These are phyloP conservation scores for Ophioceras dolichostomum DNA, from an alignment of 2,329 filamentous ascomycete genomes.

Conservation along the genomic window DNA sequence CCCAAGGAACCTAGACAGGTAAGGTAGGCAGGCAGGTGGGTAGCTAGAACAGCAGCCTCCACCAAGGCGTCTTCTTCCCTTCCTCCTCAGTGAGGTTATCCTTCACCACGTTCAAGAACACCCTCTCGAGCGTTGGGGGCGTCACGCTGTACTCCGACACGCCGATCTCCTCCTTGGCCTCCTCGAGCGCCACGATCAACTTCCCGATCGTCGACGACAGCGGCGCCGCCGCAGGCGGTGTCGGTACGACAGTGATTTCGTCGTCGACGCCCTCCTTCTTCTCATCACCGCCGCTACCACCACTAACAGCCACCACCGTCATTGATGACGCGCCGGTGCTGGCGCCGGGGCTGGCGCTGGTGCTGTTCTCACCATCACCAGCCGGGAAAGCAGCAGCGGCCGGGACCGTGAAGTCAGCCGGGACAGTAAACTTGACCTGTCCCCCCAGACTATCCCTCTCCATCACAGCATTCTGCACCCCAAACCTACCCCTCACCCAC, in stretches of 20 bases:
- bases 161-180: constrained; percentile 52
- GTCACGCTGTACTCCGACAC: constrained; percentile 80
- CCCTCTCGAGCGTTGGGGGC: constrained; percentile 79
- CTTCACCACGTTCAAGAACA: constrained; percentile 76
- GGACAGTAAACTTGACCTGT: constrained; percentile 74
- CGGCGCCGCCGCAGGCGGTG: neutral
- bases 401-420: constrained; percentile 27
- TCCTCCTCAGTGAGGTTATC: constrained; percentile 71
- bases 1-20: too few relatives aligned
- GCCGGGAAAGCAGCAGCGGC: too few relatives aligned
- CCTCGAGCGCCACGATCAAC: constrained; percentile 63
- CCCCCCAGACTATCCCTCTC: constrained; percentile 72
- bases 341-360: neutral
- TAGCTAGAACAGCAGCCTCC: neutral
- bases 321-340: neutral
- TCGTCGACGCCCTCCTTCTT: neutral
- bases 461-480: constrained; percentile 41
- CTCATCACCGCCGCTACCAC: neutral
- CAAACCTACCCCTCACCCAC: constrained; percentile 54
- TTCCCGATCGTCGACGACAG: constrained; percentile 44
- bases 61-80: constrained; percentile 26
- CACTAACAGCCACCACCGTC: neutral
- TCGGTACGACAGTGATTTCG: neutral
- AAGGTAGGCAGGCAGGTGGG: too few relatives aligned
- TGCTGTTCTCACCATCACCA: neutral